Evolutionary conservation across 495 filamentous ascomycete genomes (phyloP), one percentile per base, ranked within the genome.

Genomic region (Penicillium daleae): DNA sequence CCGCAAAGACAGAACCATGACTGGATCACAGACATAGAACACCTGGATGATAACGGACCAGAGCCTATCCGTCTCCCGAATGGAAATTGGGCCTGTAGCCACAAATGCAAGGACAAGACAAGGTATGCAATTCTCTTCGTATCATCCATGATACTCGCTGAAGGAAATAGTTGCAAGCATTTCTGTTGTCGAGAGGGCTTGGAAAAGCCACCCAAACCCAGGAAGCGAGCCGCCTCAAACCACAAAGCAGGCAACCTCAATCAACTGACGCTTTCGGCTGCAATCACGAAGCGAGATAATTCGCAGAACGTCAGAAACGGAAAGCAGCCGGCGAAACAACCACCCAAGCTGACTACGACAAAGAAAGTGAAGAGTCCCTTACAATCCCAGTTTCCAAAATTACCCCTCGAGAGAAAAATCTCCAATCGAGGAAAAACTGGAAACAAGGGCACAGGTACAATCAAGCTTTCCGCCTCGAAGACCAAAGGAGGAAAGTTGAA

Each of bases 1-100:
- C 6, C 40, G 22, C 59, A 54, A 1, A 37, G 21, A 7, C 31
- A 65, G 59, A 39, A 33, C 55, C 58, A 61, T 33, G 32, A 62
- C 59, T 60, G 66, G 60, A 52, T 15, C 51, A 9, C 44, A 26
- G 48, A 60, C 15, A 64, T 57, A 56, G 58, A 31, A n/a, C 37
- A 65, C 2, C 57, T 64, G 40, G 65, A 66, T 46, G 59, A 66
- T 3, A 68, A 68, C 8, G 63, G 76, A 17, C 68, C 73, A 21
- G 81, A 82, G 39, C 82, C 87, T 2, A 65, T 78, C 12, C 84
- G 81, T 63, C 84, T 96, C 59, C 76, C 84, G 0, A 97, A 93
- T 74, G 95, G 93, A 1, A 95, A 86, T 67, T 97, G 90, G 88
- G 83, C 83, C 46, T 98, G 94, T 76, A 92, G 93, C 60, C 94